Conservation (phyloP, 768 basidiomycete species). For the Leccinum boreale region DNA sequence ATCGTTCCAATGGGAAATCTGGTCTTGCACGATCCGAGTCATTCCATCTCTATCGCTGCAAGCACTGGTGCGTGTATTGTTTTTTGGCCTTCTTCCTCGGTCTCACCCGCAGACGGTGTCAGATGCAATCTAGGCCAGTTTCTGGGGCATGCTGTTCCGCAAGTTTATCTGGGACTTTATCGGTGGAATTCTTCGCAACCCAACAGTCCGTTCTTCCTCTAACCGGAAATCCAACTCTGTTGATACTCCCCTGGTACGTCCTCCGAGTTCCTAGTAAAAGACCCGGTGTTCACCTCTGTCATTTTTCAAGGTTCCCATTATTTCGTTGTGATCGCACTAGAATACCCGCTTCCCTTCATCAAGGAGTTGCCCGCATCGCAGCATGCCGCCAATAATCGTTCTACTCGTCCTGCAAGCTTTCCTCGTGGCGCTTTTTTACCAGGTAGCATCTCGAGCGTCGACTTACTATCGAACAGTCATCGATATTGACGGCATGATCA, state of each 20-base stretch:
- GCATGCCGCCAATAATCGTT: constrained; percentile 58
- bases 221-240: background rate
- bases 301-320: constrained; percentile 77
- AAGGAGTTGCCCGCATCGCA: constrained; percentile 59
- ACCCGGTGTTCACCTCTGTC: constrained; percentile 61
- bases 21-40: too few species aligned
- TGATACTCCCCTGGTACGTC: constrained; percentile 34
- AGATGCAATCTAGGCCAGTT: constrained; percentile 81
- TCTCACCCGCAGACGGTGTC: background rate
- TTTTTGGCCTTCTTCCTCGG: background rate
- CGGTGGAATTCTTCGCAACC: constrained; percentile 38
- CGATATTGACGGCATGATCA: too few species aligned
- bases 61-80: constrained; percentile 53
- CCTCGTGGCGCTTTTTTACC: constrained; percentile 25
- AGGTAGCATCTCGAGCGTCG: too few species aligned
- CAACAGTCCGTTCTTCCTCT: constrained; percentile 50
- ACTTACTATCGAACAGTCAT: too few species aligned
- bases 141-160: constrained; percentile 80
- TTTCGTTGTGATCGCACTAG: constrained; percentile 64
- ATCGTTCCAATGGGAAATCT: too few species aligned
- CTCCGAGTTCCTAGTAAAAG: constrained; percentile 3
- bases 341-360: constrained; percentile 63
- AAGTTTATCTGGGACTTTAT: constrained; percentile 88
- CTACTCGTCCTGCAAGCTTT: constrained; percentile 62
- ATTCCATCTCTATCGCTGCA: constrained; percentile 55